These are phyloP conservation scores for Taphrina wiesneri DNA, from an alignment of 1,139 yeast species.

Conservation along the genomic window DNA sequence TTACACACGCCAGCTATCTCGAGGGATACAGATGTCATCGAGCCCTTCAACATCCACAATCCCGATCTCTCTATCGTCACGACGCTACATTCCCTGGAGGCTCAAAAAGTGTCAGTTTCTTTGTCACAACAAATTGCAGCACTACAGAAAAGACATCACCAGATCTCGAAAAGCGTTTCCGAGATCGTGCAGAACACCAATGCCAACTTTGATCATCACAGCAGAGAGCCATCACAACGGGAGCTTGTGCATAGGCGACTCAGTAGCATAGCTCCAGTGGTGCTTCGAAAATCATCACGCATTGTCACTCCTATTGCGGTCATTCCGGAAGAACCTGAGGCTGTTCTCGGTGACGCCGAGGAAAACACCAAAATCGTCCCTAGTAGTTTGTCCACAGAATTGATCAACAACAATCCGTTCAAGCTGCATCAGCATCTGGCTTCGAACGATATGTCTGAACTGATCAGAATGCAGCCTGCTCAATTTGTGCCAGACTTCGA, in stretches of 20 bases:
- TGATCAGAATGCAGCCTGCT: conserved; percentile 8
- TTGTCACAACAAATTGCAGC: conserved; percentile 7
- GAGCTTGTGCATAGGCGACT: conserved; percentile 13
- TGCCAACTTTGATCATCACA: neutral
- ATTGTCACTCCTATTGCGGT: neutral
- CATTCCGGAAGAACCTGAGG: conserved; percentile 15
- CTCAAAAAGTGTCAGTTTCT: neutral
- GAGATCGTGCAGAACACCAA: conserved; percentile 2
- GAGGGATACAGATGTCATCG: neutral
- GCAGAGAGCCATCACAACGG: conserved; percentile 19
- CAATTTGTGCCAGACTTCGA: conserved; percentile 5
- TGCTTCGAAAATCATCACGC: conserved; percentile 1
- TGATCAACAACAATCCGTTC: conserved; percentile 4
- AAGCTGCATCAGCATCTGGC: conserved; percentile 17
- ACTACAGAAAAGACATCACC: conserved; percentile 10
- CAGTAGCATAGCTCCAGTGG: conserved; percentile 25
- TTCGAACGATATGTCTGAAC: conserved; percentile 23
- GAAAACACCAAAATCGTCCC: too few species aligned
- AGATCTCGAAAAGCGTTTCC: conserved; percentile 19
- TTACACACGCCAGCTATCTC: conserved; percentile 31
- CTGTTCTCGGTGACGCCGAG: neutral
- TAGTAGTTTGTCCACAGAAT: neutral
- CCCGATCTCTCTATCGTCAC: neutral
- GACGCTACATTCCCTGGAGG: neutral
- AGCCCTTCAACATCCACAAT: neutral